Conservation (phyloP, 768 basidiomycete genomes). For the Leccinum subgranulosum region DNA sequence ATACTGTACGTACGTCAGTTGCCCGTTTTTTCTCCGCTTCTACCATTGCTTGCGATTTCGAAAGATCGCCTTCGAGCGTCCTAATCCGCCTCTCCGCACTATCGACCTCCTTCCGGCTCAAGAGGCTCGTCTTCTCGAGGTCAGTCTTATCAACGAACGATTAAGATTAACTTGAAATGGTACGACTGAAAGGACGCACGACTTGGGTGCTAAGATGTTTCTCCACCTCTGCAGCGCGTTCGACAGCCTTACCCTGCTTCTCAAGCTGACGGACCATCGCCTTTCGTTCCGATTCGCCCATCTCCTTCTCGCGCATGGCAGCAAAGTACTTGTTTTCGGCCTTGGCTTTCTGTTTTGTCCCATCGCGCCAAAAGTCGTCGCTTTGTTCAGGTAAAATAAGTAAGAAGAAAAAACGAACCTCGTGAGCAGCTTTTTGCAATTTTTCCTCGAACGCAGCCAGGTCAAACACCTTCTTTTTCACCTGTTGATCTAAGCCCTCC, state of each 20-base stretch:
- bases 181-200: constrained; percentile 40
- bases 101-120: constrained; percentile 31
- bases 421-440: constrained; percentile 57
- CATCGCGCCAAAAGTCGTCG: not conserved
- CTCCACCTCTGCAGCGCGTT: constrained; percentile 62
- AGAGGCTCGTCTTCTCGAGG: constrained; percentile 45
- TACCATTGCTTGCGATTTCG: constrained; percentile 32
- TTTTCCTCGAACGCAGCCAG: constrained; percentile 73
- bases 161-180: not conserved
- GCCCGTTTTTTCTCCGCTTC: constrained; percentile 39
- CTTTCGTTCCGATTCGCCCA: constrained; percentile 73
- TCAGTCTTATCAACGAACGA: constrained; percentile 27
- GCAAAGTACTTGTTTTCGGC: constrained; percentile 93
- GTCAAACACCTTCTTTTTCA: constrained; percentile 83
- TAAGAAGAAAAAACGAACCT: constrained; percentile 47
- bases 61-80: constrained; percentile 30
- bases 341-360: constrained; percentile 75
- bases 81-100: constrained; percentile 27
- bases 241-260: constrained; percentile 61
- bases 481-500: constrained; percentile 78
- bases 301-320: constrained; percentile 86
- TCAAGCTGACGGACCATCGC: constrained; percentile 52
- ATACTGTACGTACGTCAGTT: constrained; percentile 38
- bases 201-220: constrained; percentile 55
- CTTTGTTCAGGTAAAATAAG: not conserved